Base-by-base conservation (phyloP, 1,284 basidiomycete genomes). In the Malassezia furfur region DNA sequence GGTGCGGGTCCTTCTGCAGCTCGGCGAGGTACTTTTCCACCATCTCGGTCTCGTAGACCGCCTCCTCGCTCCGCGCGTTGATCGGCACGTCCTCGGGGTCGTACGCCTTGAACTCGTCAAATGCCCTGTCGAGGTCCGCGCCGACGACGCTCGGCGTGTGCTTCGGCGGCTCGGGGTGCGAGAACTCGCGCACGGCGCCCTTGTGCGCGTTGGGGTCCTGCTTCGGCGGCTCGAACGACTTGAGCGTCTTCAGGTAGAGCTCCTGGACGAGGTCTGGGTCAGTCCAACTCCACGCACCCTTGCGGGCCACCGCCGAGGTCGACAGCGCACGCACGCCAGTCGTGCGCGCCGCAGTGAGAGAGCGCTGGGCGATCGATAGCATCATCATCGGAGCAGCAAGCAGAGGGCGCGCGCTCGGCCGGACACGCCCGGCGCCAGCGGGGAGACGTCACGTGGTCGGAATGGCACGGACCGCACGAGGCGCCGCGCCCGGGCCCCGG, bases 241-340 rank as follows among this genome's bases (percentile, higher is more conserved):
- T 93, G 74, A 96, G 81, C 80, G 93, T 86, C 73, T 81, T 84
- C 67, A 96, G 71, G 79, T 96, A 96, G 54, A 93, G 76, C 66
- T 94, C 89, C 82, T 93, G 88, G 56, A 96, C 81, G 70, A 93
- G 79, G 80, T 94, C 91, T 93, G 58, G 48, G 40, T 48, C 5
- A 59, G 40, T 19, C 19, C 44, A 11, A 19, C n/a, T 5, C 55
- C 53, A 61, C 65, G 44, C 56, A 67, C 67, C 67, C 64, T 68
- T 71, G 57, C 66, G 65, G 50, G 63, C 65, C 21, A 63, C 63
- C 37, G 64, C 64, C 43, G 70, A 67, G 58, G 65, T 66, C 37
- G 70, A 70, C 47, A 72, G 49, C 44, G 65, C 64, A 48, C 70
- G 70, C 19, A 57, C 21, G 17, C 55, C 39, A 11, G 55, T 38